phyloP scores from a whole-genome alignment of 2,329 filamentous ascomycete genomes.

The Clarireedia paspali region DNA sequence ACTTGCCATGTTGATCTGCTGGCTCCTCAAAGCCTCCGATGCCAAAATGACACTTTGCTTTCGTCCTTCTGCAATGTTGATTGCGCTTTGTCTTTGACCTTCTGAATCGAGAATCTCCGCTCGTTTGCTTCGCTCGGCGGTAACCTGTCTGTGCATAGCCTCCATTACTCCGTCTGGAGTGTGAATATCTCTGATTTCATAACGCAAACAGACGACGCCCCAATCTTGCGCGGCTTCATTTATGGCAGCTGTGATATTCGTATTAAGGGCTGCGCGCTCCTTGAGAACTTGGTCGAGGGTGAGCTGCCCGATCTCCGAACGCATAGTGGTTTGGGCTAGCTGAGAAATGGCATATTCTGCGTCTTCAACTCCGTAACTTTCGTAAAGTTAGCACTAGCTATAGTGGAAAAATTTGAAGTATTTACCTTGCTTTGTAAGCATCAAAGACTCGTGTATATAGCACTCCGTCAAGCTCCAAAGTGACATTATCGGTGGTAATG shows the following conservation, averaged over 20 bases:
- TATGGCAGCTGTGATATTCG: conserved; percentile 97
- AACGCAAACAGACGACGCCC: conserved; percentile 92
- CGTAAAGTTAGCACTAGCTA: neutral
- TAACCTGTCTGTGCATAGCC: conserved; percentile 97
- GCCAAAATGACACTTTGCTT: conserved; percentile 97
- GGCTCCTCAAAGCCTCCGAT: conserved; percentile 80
- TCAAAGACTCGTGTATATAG: conserved; percentile 95
- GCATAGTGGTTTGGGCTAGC: conserved; percentile 97
- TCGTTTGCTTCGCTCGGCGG: conserved; percentile 92
- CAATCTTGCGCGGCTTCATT: conserved; percentile 96
- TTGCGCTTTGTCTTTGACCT: conserved; percentile 91
- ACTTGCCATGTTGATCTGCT: conserved; percentile 86
- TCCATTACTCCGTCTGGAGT: conserved; percentile 88
- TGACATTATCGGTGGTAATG: conserved; percentile 98
- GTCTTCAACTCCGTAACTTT: conserved; percentile 93
- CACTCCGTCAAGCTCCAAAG: conserved; percentile 89
- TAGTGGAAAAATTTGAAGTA: neutral
- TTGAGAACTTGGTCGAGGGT: conserved; percentile 96
- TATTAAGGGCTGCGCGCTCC: conserved; percentile 91
- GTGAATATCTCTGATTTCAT: conserved; percentile 98
- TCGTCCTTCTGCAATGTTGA: conserved; percentile 96
- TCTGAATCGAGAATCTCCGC: conserved; percentile 97
- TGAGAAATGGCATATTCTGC: conserved; percentile 98
- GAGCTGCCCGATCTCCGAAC: conserved; percentile 93
- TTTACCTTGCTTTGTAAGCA: conserved; percentile 89